Evolutionary conservation across 805 yeast genomes (phyloP).

Genomic region (Ogataea methanolica): DNA sequence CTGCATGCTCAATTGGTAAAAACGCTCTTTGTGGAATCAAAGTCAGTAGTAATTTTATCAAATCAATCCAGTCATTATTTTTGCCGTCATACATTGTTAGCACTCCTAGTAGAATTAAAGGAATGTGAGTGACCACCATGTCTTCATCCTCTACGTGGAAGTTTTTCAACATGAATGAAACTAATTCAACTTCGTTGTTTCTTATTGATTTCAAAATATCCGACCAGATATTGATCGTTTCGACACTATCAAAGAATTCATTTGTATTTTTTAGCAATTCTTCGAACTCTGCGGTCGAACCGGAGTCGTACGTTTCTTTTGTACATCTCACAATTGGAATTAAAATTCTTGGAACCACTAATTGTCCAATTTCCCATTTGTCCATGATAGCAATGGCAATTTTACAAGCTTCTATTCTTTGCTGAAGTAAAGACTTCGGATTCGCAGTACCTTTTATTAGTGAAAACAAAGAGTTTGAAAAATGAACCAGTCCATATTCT

Average conservation of each 20-base stretch:
- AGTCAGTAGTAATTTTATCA: constrained; percentile 42
- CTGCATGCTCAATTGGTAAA: constrained; percentile 46
- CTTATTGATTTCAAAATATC: constrained; percentile 44
- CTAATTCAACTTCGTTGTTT: constrained; percentile 39
- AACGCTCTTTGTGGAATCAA: constrained; percentile 62
- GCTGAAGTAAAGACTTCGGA: constrained; percentile 22
- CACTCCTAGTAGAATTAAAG: constrained; percentile 54
- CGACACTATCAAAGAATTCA: constrained; percentile 81
- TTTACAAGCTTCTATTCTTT: constrained; percentile 48
- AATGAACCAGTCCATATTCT: constrained; percentile 45
- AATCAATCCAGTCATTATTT: constrained; percentile 31
- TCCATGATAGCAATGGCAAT: constrained; percentile 78
- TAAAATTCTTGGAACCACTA: constrained; percentile 65
- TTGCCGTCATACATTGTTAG: constrained; percentile 29
- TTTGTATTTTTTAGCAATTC: constrained; percentile 57
- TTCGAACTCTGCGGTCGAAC: constrained; percentile 25
- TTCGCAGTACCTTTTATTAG: constrained; percentile 34
- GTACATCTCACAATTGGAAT: constrained; percentile 57
- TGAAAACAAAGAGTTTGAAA: constrained; percentile 50
- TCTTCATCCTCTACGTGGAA: constrained; percentile 87
- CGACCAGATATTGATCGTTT: constrained; percentile 74
- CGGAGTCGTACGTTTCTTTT: constrained; percentile 24
- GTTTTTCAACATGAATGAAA: constrained; percentile 54
- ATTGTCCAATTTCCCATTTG: constrained; percentile 88
- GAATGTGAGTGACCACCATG: constrained; percentile 71